Percentiles rank a stretch among this genome's conserved stretches.
phyloP scores from a whole-genome alignment of 345 rosid species.

The Turnera subulata region DNA sequence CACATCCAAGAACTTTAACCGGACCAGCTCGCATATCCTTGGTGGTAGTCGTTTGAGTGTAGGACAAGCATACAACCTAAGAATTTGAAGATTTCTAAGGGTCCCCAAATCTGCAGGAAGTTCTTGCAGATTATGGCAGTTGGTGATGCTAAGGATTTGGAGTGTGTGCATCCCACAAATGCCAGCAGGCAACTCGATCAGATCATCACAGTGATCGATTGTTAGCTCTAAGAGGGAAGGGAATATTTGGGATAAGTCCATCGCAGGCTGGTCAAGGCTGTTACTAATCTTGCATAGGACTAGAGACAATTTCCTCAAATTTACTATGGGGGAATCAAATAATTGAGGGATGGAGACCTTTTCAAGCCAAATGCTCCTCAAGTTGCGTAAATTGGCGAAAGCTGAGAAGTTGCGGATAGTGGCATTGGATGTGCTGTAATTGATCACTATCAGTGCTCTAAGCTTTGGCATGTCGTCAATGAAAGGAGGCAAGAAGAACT shows the following conservation, averaged over 20 bases:
- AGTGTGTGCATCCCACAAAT: slow-evolving; percentile 48
- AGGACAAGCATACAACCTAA: slow-evolving; percentile 82
- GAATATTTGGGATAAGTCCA: slow-evolving; percentile 46
- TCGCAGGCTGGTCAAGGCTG: slow-evolving; percentile 47
- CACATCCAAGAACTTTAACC: slow-evolving; percentile 65
- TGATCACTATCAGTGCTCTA: slow-evolving; percentile 67
- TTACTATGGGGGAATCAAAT: slow-evolving; percentile 40
- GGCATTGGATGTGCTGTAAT: slow-evolving; percentile 50
- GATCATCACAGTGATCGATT: slow-evolving; percentile 79
- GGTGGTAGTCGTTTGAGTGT: slow-evolving; percentile 48
- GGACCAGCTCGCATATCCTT: slow-evolving; percentile 46
- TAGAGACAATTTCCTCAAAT: slow-evolving; percentile 57
- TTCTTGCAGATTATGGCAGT: slow-evolving; percentile 65
- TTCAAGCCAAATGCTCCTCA: slow-evolving; percentile 89
- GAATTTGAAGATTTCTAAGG: slow-evolving; percentile 42
- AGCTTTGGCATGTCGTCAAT: slow-evolving; percentile 65
- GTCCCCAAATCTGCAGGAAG: slow-evolving; percentile 52
- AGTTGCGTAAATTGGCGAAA: slow-evolving; percentile 41
- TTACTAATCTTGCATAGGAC: slow-evolving; percentile 67
- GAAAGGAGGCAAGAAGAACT: slow-evolving; percentile 78
- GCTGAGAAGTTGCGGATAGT: slow-evolving; percentile 50
- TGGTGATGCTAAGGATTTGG: slow-evolving; percentile 63
- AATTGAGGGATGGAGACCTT: slow-evolving; percentile 52
- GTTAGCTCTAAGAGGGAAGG: slow-evolving; percentile 62
- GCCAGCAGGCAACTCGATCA: slow-evolving; percentile 52